Evolutionary conservation across 495 filamentous ascomycete species (phyloP), one percentile per base, ranked within the genome.

Genomic region (Podospora sp.): DNA sequence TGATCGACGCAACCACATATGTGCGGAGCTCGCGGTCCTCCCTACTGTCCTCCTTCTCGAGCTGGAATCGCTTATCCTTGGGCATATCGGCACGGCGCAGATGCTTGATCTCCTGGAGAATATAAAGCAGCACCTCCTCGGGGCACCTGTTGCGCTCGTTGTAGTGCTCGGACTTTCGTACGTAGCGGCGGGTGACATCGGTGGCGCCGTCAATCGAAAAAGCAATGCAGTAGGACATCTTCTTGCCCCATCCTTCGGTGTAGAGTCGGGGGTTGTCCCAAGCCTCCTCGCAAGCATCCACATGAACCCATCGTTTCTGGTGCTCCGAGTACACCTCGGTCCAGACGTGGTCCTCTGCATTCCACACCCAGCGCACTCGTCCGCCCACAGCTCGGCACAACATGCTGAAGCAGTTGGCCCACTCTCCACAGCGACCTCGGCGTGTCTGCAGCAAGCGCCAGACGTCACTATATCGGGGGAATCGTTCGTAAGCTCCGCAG

Each of bases 361-460:
- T 97, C 96, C 96, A 99, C 27, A 99, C 92, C 96, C 96, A 99
- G 69, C 95, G 87, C 20, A 97, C 95, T 53, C 96, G 87, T 40
- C 88, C 90, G 35, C 94, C 94, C 29, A 98, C 86, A 7, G 95
- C 95, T 52, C 95, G 87, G 79, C 95, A 98, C 22, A 99, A 85
- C 95, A 99, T 99, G 77, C 90, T 93, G 80, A 99, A 99, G 81
- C 94, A 97, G 78, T 97, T 97, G 62, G 91, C 94, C 94, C 96
- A 99, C 81, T 99, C 95, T 59, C 95, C 96, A 63, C 87, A 90
- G 65, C 95, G 88, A 26, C 95, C 95, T 67, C 90, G 87, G 65
- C 91, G 81, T 55, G 92, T 93, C 76, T 96, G 90, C 56, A 99
- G 79, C 63, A 98, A 79, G 61, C 92, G 89, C 91, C 96, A 99